Base-by-base conservation (phyloP, 257 asterid species). In the Solanum chmielewskii region DNA sequence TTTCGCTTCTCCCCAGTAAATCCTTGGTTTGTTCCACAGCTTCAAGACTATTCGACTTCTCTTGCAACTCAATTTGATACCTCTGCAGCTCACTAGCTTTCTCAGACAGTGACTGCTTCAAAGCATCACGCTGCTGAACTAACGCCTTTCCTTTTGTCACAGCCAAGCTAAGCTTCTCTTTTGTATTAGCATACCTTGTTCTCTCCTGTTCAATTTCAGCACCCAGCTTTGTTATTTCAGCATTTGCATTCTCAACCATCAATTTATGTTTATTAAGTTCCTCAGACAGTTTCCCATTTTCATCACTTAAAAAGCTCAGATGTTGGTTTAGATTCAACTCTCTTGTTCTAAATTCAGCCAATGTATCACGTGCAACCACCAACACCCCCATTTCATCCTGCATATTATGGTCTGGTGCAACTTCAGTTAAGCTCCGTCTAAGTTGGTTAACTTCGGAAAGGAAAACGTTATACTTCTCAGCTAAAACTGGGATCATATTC, bases 71-170 rank as follows among this genome's bases (percentile, higher is more conserved):
- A 87, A 73, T 83, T 82, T 89, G 90, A 89, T 88, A 90, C 82
- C 89, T 93, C 83, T 94, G 95, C 90, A 97, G 76, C 90, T 95
- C 93, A 35, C 92, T 91, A 8, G 97, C 92, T 91, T 95, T 97
- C 83, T 97, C 99, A 88, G 95, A 92, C 90, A 97, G 88, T 59
- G 91, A 89, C 89, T 95, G 97, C 91, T 95, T 97, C 89, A 97
- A 91, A 7, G 94, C 92, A 87, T 97, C 99, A 77, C 99, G 92
- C 68, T 97, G 94, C 90, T 97, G 99, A 86, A 97, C 98, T 92
- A 96, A 92, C n/a, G 96, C 98, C 95, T 97, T 97, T 85, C 99
- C 99, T 92, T 94, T 97, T 23, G 98, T 94, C 92, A 96, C 99
- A 4, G 99, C 99, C 98, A 96, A 88, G 93, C 94, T 92, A 85